These are phyloP conservation scores for Sugiyamaella novakii DNA, from an alignment of 1,139 yeast species.

Conservation along the genomic window DNA sequence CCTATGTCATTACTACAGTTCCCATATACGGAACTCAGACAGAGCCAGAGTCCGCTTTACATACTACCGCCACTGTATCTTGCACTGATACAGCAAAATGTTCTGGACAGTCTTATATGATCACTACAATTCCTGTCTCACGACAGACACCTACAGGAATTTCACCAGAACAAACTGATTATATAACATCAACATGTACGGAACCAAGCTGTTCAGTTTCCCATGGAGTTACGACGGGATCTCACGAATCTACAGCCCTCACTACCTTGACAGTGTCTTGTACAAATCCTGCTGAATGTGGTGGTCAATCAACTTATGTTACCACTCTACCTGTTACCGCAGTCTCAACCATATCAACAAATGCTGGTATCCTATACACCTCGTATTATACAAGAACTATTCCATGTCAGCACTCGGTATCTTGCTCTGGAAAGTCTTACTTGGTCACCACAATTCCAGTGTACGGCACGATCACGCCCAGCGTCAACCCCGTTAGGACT, in stretches of 20 bases:
- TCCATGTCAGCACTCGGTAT: conserved; percentile 23
- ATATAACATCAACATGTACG: no score
- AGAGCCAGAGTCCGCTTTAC: not conserved
- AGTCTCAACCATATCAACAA: not conserved
- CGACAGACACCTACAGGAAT: no score
- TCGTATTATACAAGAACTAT: conserved; percentile 23
- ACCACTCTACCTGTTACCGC: conserved; percentile 5
- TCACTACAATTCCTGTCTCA: conserved; percentile 11
- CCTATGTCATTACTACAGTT: conserved; percentile 18
- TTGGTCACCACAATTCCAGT: conserved; percentile 22
- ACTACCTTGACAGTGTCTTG: conserved; percentile 5
- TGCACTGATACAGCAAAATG: conserved; percentile 16
- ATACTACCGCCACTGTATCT: conserved; percentile 12
- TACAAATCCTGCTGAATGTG: conserved; percentile 1
- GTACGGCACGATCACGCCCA: conserved; percentile 2
- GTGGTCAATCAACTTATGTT: not conserved
- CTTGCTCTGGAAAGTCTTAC: conserved; percentile 24
- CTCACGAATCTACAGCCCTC: no score
- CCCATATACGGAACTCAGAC: conserved; percentile 13
- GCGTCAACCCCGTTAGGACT: conserved; percentile 2
- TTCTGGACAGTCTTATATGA: conserved; percentile 13
- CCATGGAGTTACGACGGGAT: no score
- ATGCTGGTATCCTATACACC: conserved; percentile 8
- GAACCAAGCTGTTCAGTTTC: no score
- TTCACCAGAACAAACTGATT: no score